These are phyloP conservation scores for Candida pseudoviswanathii DNA, from an alignment of 1,139 yeast species.

Conservation along the genomic window DNA sequence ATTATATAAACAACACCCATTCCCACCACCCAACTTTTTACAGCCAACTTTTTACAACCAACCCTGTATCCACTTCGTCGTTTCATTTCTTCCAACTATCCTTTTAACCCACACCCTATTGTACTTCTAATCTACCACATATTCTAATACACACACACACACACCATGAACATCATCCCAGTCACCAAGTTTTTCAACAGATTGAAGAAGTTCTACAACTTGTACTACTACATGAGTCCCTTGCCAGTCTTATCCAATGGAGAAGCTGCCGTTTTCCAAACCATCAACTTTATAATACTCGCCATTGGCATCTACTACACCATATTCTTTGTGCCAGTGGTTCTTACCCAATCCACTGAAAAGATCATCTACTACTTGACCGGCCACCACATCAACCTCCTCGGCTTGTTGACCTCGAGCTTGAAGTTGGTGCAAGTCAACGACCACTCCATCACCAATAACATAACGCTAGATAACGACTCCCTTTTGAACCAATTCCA, in stretches of 20 bases:
- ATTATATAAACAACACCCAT: not conserved
- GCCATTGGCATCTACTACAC: constrained; percentile 21
- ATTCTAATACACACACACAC: not conserved
- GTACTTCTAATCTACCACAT: not conserved
- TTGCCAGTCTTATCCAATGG: constrained; percentile 30
- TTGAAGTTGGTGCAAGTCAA: constrained; percentile 3
- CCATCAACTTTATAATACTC: constrained; percentile 19
- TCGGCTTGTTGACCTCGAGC: constrained; percentile 1
- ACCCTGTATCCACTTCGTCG: no score
- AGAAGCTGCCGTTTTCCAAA: constrained; percentile 25
- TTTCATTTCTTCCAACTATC: not conserved
- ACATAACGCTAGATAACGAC: not conserved
- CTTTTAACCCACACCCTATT: not conserved
- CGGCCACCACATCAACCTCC: constrained; percentile 15
- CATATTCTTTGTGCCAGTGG: constrained; percentile 16
- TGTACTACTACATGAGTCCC: constrained; percentile 31
- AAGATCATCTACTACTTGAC: constrained; percentile 23
- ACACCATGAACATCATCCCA: constrained; percentile 1
- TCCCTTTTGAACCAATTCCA: not conserved
- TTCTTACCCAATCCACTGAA: constrained; percentile 19
- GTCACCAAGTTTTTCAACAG: constrained; percentile 6
- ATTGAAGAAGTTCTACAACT: constrained; percentile 21
- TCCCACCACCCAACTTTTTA: not conserved
- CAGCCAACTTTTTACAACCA: constrained; percentile 1
- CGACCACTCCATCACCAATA: not conserved